A percentile compares a stretch with the other conserved stretches of the same genome.
Conservation (phyloP, 2,329 filamentous ascomycete species). For the Penicillium crustosum region DNA sequence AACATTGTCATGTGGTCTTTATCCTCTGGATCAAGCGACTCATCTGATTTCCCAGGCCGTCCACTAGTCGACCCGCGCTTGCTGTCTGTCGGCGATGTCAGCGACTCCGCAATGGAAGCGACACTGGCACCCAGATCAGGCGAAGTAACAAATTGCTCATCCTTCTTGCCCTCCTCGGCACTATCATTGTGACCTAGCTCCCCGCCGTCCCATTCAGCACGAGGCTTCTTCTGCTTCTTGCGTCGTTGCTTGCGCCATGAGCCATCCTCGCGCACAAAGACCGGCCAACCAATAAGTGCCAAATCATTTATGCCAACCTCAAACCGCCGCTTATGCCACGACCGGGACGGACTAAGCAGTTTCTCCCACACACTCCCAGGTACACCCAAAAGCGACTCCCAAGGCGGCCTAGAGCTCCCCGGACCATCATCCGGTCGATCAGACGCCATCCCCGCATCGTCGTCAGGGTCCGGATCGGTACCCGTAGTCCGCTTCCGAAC, state of each 20-base stretch:
- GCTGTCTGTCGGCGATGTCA: constrained; percentile 23
- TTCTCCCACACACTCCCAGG: constrained; percentile 76
- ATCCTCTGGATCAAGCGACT: constrained; percentile 35
- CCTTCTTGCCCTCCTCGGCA: constrained; percentile 35
- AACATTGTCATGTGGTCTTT: constrained; percentile 88
- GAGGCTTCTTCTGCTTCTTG: constrained; percentile 41
- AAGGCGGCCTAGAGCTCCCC: constrained; percentile 32
- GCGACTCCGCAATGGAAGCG: constrained; percentile 31
- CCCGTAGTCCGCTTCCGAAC: constrained; percentile 30
- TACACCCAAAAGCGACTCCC: constrained; percentile 69
- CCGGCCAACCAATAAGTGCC: constrained; percentile 77
- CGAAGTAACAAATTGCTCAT: constrained; percentile 29
- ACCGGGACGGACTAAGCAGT: constrained; percentile 70
- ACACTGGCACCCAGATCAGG: constrained; percentile 32
- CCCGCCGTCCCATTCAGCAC: constrained; percentile 32
- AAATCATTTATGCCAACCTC: constrained; percentile 79
- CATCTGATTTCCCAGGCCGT: constrained; percentile 25
- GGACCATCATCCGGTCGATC: constrained; percentile 31
- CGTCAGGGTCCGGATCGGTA: constrained; percentile 37
- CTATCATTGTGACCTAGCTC: constrained; percentile 40
- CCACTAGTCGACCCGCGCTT: constrained; percentile 28
- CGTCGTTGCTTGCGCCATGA: constrained; percentile 69
- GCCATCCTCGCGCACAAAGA: constrained; percentile 77
- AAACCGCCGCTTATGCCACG: constrained; percentile 78
- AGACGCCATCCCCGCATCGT: constrained; percentile 31